Evolutionary conservation across 163 green algal species (phyloP).

Genomic region (Prototheca wickerhamii): DNA sequence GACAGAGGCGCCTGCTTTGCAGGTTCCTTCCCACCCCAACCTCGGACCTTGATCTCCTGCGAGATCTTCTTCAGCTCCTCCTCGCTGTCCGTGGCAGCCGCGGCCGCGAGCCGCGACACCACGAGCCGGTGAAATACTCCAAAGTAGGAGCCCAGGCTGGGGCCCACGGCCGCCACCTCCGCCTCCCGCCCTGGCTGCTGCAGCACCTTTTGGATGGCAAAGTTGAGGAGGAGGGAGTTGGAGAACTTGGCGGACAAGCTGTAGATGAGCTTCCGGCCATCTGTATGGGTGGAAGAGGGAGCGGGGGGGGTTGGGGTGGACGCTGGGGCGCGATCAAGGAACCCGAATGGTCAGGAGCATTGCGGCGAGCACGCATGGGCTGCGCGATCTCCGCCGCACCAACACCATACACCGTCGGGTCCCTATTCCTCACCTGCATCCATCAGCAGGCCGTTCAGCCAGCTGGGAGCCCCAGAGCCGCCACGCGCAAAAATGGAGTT

Average conservation of each 20-base stretch:
- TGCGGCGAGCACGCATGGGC: too few species aligned
- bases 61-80: constrained; percentile 20
- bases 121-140: constrained; percentile 71
- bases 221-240: constrained; percentile 77
- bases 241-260: constrained; percentile 53
- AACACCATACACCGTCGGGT: too few species aligned
- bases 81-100: constrained; percentile 7
- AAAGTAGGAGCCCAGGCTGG: constrained; percentile 62
- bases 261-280: constrained; percentile 66
- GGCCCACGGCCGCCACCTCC: constrained; percentile 53
- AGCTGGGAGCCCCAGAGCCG: constrained; percentile 42
- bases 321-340: neutral
- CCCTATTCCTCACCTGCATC: constrained; percentile 19
- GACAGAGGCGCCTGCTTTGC: too few species aligned
- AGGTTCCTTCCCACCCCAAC: neutral
- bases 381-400: too few species aligned
- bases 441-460: constrained; percentile 57
- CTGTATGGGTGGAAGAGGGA: neutral
- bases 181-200: constrained; percentile 26
- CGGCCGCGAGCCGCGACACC: constrained; percentile 29
- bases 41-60: constrained; percentile 32
- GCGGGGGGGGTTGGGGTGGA: neutral
- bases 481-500: constrained; percentile 48
- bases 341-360: too few species aligned
- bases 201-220: constrained; percentile 75